A percentile compares a stretch with the other conserved stretches of the same genome.
phyloP scores from a whole-genome alignment of 768 basidiomycete species.

The Psilocybe sp. region DNA sequence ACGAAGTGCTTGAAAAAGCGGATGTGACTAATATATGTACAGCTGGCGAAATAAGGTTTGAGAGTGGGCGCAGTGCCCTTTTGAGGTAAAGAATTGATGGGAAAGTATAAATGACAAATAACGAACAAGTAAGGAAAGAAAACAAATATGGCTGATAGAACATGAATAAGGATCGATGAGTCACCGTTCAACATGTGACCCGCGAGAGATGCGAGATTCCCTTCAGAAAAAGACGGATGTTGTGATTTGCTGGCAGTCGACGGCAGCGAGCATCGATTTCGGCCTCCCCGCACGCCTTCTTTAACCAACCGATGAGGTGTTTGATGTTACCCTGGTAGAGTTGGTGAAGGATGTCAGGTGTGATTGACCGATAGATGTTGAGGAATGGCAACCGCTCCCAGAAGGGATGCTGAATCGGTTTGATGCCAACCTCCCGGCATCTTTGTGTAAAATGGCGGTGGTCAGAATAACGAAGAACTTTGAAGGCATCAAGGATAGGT shows the following conservation, averaged over 20 bases:
- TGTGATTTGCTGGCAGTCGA: constrained; percentile 28
- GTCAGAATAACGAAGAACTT: not conserved
- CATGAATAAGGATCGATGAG: too few species aligned
- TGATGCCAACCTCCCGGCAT: not conserved
- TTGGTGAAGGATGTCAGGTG: constrained; percentile 15
- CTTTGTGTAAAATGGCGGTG: not conserved
- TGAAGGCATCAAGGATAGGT: not conserved
- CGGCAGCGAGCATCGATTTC: constrained; percentile 17
- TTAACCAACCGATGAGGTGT: constrained; percentile 9
- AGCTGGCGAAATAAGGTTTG: too few species aligned
- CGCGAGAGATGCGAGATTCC: constrained; percentile 38
- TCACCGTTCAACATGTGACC: too few species aligned
- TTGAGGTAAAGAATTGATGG: too few species aligned
- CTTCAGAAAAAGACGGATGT: constrained; percentile 32
- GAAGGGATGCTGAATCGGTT: constrained; percentile 7
- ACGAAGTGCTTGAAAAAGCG: too few species aligned
- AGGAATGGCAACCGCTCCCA: constrained; percentile 10
- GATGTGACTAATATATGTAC: too few species aligned
- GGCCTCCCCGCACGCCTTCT: not conserved
- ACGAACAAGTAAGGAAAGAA: too few species aligned
- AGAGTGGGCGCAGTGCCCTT: too few species aligned
- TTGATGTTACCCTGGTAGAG: constrained; percentile 15
- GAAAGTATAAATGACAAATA: too few species aligned
- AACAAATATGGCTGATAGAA: too few species aligned
- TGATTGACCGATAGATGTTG: constrained; percentile 11